Percentiles rank a stretch among this genome's conserved stretches.
phyloP scores from a whole-genome alignment of 768 basidiomycete genomes.

The Hortiboletus campestris region DNA sequence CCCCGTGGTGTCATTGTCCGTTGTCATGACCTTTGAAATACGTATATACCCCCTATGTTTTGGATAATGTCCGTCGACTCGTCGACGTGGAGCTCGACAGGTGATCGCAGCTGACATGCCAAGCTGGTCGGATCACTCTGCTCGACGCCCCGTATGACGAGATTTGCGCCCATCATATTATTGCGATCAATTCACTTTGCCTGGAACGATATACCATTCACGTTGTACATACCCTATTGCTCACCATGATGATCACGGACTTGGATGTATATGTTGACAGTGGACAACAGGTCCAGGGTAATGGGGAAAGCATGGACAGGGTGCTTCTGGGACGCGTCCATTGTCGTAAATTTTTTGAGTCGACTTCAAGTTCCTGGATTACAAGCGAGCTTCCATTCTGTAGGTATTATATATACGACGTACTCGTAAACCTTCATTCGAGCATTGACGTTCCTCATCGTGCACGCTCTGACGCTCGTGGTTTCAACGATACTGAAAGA shows the following conservation, averaged over 20 bases:
- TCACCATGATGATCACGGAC: too few relatives aligned
- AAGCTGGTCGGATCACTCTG: neutral
- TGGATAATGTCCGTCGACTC: conserved; percentile 10
- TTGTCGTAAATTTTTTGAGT: neutral
- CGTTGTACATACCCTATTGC: conserved; percentile 11
- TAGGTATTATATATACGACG: neutral
- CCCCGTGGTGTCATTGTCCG: conserved; percentile 3
- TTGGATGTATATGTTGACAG: neutral
- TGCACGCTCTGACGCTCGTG: neutral
- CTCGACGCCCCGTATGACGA: neutral
- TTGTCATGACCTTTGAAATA: conserved; percentile 2
- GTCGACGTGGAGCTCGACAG: neutral
- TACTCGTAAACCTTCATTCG: neutral
- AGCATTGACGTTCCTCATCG: neutral
- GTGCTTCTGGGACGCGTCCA: neutral
- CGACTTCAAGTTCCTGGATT: neutral
- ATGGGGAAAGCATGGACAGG: neutral
- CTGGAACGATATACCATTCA: conserved; percentile 8
- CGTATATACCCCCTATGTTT: conserved; percentile 1
- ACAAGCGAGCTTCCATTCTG: neutral
- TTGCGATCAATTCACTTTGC: neutral
- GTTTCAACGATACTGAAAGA: neutral
- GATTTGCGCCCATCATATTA: neutral
- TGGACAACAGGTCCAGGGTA: neutral
- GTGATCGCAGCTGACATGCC: neutral